Base-by-base conservation (phyloP, 495 filamentous ascomycete genomes). In the Neurospora sp. region DNA sequence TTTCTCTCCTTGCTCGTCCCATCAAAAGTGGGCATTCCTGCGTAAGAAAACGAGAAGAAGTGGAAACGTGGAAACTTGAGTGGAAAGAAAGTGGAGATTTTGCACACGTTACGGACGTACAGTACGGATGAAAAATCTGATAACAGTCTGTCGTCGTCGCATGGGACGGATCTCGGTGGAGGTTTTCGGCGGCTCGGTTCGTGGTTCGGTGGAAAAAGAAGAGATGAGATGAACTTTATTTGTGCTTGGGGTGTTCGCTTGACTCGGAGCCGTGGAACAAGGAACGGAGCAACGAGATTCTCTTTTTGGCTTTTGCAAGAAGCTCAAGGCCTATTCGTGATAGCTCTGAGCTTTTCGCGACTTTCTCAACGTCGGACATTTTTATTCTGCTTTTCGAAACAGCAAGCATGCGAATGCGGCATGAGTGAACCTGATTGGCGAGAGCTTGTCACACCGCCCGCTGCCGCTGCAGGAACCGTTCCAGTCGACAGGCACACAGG, bases 11-110 rank as follows among this genome's bases (percentile, higher is more conserved):
- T 62, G 54, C 54, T 62, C 54, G 27, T 62, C 54, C 27, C 54
- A 35, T 62, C 23, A 59, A 59, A 27, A 59, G 48, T 59, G 48
- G 48, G 23, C 48, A 14, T 59, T 59, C 18, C 48, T 27, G 48
- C 48, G 48, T 14, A 16, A 72, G 35, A 70, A 59, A 74, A 74
- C 71, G 69, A 62, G 42, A 69, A 46, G 12, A 69, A 69, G 66
- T 72, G 54, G 54, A 31, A 27, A 31, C 12, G 48, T 59, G 48
- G 23, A 31, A 62, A 14, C 12, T 31, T 62, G 23, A 62, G 54
- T 48, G 44, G 54, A 14, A 14, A 62, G 12, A 62, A 62, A 62
- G 54, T 16, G 54, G 54, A 35, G 54, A 35, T 62, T 62, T 62
- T 16, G 44, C 9, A 23, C 44, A 23, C 44, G n/a, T 48, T 31